A percentile compares a stretch with the other conserved stretches of the same genome.
Evolutionary conservation across 169 alveolate genomes (phyloP).

Genomic region (Plasmodium falciparum): DNA sequence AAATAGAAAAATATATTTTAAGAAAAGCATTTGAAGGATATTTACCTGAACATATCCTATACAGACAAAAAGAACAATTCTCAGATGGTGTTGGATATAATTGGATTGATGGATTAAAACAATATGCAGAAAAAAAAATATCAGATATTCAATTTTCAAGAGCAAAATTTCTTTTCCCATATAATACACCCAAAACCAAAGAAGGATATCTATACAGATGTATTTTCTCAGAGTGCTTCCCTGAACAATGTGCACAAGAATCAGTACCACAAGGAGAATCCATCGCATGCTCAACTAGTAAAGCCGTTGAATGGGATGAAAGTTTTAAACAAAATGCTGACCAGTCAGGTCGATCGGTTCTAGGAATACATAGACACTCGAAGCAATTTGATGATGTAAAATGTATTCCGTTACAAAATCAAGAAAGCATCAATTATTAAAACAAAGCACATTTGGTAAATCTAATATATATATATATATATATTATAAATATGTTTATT

Average conservation of each 20-base stretch:
- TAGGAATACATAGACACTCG: conserved; percentile 39
- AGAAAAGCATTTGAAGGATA: conserved; percentile 88
- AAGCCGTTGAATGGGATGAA: conserved; percentile 79
- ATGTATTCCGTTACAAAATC: background rate
- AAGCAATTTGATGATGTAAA: conserved; percentile 47
- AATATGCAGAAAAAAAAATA: conserved; percentile 78
- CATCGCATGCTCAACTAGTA: conserved; percentile 77
- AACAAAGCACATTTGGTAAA: too few relatives aligned
- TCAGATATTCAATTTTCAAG: conserved; percentile 76
- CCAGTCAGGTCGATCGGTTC: conserved; percentile 75
- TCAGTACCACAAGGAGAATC: conserved; percentile 77
- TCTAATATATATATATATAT: too few relatives aligned
- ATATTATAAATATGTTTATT: too few relatives aligned
- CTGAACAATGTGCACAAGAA: conserved; percentile 78
- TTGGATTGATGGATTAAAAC: conserved; percentile 85
- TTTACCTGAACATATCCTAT: conserved; percentile 89
- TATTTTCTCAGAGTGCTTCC: conserved; percentile 76
- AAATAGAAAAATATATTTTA: conserved; percentile 86
- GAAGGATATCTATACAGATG: conserved; percentile 82
- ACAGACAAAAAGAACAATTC: conserved; percentile 92
- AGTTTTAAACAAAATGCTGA: conserved; percentile 65
- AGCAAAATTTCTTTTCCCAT: conserved; percentile 76
- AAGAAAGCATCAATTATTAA: too few relatives aligned
- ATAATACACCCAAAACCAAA: conserved; percentile 82
- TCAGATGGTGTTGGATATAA: conserved; percentile 88